Percentiles rank a stretch among this genome's conserved stretches.
Evolutionary conservation across 768 basidiomycete genomes (phyloP).

Genomic region (Tricholoma bakamatsutake): DNA sequence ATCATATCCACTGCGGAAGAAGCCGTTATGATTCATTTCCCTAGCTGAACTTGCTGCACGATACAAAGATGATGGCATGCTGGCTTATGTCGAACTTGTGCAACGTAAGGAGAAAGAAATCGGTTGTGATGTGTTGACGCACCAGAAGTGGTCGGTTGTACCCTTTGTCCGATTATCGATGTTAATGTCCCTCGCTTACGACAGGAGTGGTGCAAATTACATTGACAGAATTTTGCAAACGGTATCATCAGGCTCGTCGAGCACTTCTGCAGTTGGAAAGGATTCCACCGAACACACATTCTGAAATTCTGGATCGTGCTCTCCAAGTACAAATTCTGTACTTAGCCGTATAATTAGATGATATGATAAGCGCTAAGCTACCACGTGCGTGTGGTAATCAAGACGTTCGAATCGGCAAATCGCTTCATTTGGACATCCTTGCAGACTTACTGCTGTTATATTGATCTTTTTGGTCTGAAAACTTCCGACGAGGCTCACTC

Average conservation of each 20-base stretch:
- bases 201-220: conserved; percentile 87
- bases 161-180: not conserved
- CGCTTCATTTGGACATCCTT: not conserved
- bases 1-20: not conserved
- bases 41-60: conserved; percentile 72
- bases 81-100: conserved; percentile 85
- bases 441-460: not conserved
- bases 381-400: not conserved
- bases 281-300: conserved; percentile 90
- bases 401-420: not conserved
- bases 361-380: too few species aligned
- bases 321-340: too few species aligned
- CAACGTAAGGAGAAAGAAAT: conserved; percentile 86
- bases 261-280: conserved; percentile 75
- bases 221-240: conserved; percentile 81
- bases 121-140: conserved; percentile 85
- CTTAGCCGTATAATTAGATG: not conserved
- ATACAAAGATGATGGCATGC: conserved; percentile 87
- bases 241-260: conserved; percentile 84
- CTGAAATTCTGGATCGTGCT: conserved; percentile 22
- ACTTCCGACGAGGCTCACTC: not conserved
- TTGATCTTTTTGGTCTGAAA: not conserved
- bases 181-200: conserved; percentile 1
- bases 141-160: conserved; percentile 79
- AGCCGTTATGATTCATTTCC: conserved; percentile 2